Evolutionary conservation across 225 moss, liverwort and hornwort genomes (phyloP), one percentile per base, ranked within the genome.

Genomic region (Neckera pumila): DNA sequence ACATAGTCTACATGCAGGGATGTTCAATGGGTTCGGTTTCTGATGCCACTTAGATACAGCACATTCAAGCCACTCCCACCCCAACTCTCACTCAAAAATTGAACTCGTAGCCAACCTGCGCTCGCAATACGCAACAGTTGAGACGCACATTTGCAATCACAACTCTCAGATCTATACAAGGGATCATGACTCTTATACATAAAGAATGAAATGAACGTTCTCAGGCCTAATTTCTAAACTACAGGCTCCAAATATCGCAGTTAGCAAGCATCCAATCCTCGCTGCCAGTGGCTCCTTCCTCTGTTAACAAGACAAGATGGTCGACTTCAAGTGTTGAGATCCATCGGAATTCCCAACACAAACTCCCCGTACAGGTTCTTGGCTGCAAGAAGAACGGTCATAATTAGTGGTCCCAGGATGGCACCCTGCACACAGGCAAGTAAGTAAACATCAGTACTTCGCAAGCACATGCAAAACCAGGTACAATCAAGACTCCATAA

Each of bases 321-420:
- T n/a, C 36, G 53, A 66, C 66, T 70, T 92, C 80, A 91, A 61
- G 90, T 58, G 21, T 84, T 72, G 20, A 92, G 86, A 71, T 89
- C 90, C 88, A 92, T 92, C 4, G 89, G 92, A 82, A 91, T 92
- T 73, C 94, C 94, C 90, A 98, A 90, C 89, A 98, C 96, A 57
- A 98, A 98, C 90, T 98, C 95, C 38, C 93, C 96, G 67, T 98
- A 98, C 75, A 98, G 88, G 86, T 98, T 98, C 90, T 96, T 98
- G 30, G 95, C 90, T 56, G 96, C 95, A 31, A 98, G 94, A 63
- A 98, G 92, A 76, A 98, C 93, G 30, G 97, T 98, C 97, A 98
- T 98, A 45, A 98, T 92, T 33, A 98, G 88, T 26, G 97, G 97
- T 62, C 97, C 97, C 89, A 98, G 92, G 65, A 98, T 95, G 84